Evolutionary conservation across 2,329 filamentous ascomycete genomes (phyloP), one percentile per base, ranked within the genome.

Genomic region (Neodidymelliopsis sp.): DNA sequence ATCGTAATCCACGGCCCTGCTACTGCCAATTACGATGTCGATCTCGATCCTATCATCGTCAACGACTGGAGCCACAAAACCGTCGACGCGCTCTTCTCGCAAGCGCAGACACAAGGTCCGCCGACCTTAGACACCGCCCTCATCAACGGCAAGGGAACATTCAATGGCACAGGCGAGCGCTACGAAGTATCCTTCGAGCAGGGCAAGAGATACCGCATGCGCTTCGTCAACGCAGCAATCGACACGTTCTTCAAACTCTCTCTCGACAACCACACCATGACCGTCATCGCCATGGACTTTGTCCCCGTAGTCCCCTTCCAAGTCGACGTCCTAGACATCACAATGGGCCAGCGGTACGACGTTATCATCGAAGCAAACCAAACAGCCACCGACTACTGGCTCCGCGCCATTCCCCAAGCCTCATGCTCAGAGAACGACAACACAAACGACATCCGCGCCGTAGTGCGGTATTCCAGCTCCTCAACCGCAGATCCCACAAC

Each of bases 1-100:
- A 70, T 76, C 6, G 60, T 75, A 7, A 73, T 76, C 31, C 62
- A 74, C 35, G 73, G 73, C 7, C 74, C 74, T 18, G 63, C 70
- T 6, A 68, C 63, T 11, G 60, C 62, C 9, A 65, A 73, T 47
- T 75, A 71, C 56, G 71, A 75, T 34, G 60, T 65, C 34, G 73
- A 74, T 20, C 73, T 70, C 12, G 56, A 54, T 20, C 49, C 59
- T 6, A 49, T 71, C 19, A 56, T 71, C 27, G 40, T 74, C 11
- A 62, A 55, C 19, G 72, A 74, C 42, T 74, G 72, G 72, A 64
- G 53, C 34, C 73, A 75, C 53, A 42, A 60, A n/a, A 62, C 69
- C 15, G 61, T 63, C 18, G 64, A 72, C 36, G 53, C 58, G 8
- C 60, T 69, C 53, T 72, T 65, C 37, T 45, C 56, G 39, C 20